Percentiles rank a stretch among this genome's conserved stretches.
Evolutionary conservation across 352 stramenopile species (phyloP).

Genomic region (Phytophthora vignae): DNA sequence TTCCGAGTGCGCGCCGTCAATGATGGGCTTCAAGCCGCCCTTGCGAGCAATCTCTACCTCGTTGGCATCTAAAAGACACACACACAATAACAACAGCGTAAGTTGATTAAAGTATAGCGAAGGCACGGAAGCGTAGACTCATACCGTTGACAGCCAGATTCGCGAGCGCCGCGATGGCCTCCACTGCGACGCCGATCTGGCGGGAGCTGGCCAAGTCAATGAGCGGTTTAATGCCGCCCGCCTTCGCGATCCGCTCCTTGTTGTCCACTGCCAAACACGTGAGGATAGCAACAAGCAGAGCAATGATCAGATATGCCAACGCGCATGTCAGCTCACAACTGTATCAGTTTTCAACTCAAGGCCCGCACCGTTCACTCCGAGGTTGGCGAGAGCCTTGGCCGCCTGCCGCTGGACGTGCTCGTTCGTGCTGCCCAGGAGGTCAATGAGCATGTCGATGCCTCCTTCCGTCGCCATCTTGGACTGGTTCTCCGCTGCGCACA

Average conservation of each 20-base stretch:
- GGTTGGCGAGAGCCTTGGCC: slow-evolving; percentile 94
- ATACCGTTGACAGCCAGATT: slow-evolving; percentile 95
- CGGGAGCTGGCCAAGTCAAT: slow-evolving; percentile 84
- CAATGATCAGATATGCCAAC: background rate
- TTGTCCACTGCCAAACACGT: slow-evolving; percentile 77
- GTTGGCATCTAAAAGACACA: slow-evolving; percentile 83
- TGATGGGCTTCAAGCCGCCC: slow-evolving; percentile 91
- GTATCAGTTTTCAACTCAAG: background rate
- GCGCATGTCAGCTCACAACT: background rate
- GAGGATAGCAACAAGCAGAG: background rate
- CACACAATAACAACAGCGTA: background rate
- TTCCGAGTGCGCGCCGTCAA: slow-evolving; percentile 81
- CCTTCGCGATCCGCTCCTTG: slow-evolving; percentile 93
- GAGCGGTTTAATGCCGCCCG: slow-evolving; percentile 89
- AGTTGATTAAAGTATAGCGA: slow-evolving; percentile 1
- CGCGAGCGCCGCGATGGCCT: slow-evolving; percentile 94
- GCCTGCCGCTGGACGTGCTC: slow-evolving; percentile 94
- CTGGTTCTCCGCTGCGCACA: slow-evolving; percentile 90
- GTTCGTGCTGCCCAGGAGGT: slow-evolving; percentile 85
- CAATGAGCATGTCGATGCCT: slow-evolving; percentile 94
- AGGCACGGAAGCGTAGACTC: background rate
- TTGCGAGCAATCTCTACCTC: slow-evolving; percentile 92
- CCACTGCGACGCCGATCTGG: slow-evolving; percentile 88
- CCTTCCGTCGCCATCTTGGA: slow-evolving; percentile 93
- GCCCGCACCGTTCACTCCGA: slow-evolving; percentile 88